These are phyloP conservation scores for Arthrobotrys sinensis DNA, from an alignment of 2,329 filamentous ascomycete genomes.

Conservation along the genomic window DNA sequence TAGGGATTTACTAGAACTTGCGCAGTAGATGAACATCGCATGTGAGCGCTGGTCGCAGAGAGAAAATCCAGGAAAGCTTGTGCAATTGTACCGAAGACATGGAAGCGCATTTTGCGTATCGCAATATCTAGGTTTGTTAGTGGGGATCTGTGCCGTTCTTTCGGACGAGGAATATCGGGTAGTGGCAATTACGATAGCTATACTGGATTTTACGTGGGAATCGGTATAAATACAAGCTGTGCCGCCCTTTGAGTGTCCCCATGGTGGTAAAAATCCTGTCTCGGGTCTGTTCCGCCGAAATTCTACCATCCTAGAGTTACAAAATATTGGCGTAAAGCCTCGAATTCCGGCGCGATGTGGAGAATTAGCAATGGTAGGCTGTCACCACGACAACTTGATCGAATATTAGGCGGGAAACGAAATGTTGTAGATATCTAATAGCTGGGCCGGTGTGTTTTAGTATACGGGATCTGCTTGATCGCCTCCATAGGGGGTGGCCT, in stretches of 20 bases:
- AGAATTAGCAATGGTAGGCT: slow-evolving; percentile 31
- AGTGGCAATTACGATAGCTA: neutral
- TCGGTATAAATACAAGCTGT: slow-evolving; percentile 33
- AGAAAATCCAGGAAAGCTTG: neutral
- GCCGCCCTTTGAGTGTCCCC: neutral
- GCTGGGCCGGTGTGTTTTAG: slow-evolving; percentile 57
- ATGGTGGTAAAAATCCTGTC: neutral
- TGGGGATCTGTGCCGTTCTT: neutral
- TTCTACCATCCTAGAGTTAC: neutral
- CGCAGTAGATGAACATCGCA: neutral
- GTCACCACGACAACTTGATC: neutral
- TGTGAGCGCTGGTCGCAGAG: neutral
- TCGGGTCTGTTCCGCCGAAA: neutral
- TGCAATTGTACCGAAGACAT: neutral
- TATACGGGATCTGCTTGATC: slow-evolving; percentile 76
- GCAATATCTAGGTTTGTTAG: neutral
- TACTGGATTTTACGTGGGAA: neutral
- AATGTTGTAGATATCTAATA: no score
- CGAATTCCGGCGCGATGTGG: slow-evolving; percentile 4
- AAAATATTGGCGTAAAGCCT: neutral
- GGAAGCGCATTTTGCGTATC: neutral
- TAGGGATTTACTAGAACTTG: neutral
- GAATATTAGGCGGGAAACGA: no score
- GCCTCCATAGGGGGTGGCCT: slow-evolving; percentile 76
- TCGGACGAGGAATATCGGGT: neutral